Percentiles rank a stretch among this genome's conserved stretches.
Conservation (phyloP, 2,329 filamentous ascomycete species). For the Alternaria novae-zelandiae region DNA sequence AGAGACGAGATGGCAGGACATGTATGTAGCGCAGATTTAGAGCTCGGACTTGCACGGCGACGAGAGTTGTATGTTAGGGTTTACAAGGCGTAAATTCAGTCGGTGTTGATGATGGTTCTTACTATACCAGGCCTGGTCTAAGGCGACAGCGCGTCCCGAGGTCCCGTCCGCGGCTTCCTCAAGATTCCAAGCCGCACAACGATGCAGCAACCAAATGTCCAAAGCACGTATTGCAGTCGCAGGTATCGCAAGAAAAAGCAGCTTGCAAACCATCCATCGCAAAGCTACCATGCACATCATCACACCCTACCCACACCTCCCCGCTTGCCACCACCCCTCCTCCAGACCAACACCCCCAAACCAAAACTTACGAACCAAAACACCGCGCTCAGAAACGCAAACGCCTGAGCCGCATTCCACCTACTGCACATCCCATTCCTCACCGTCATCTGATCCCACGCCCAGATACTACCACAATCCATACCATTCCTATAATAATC, state of each 20-base stretch:
- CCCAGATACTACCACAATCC: constrained; percentile 33
- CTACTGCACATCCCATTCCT: constrained; percentile 62
- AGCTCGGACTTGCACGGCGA: not conserved
- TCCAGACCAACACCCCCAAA: constrained; percentile 14
- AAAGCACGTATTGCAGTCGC: not conserved
- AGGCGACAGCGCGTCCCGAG: not conserved
- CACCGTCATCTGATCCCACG: constrained; percentile 62
- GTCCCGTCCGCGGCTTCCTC: not conserved
- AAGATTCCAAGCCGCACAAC: not conserved
- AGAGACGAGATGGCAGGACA: rapidly evolving
- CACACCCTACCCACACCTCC: not conserved
- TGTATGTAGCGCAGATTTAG: not conserved
- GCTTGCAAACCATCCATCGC: not conserved
- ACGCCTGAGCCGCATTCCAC: constrained; percentile 74
- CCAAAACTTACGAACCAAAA: constrained; percentile 68
- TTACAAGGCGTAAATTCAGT: not conserved
- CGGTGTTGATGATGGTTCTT: not conserved
- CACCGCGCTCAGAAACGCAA: constrained; percentile 72
- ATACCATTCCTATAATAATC: constrained; percentile 27
- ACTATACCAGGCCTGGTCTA: not conserved
- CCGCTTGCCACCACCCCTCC: not conserved
- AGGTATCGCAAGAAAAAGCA: not conserved
- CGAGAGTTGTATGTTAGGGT: not conserved
- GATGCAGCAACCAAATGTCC: not conserved
- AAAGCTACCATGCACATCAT: not conserved